These are phyloP conservation scores for Botrytis sinoallii DNA, from an alignment of 2,329 filamentous ascomycete genomes.

Conservation along the genomic window DNA sequence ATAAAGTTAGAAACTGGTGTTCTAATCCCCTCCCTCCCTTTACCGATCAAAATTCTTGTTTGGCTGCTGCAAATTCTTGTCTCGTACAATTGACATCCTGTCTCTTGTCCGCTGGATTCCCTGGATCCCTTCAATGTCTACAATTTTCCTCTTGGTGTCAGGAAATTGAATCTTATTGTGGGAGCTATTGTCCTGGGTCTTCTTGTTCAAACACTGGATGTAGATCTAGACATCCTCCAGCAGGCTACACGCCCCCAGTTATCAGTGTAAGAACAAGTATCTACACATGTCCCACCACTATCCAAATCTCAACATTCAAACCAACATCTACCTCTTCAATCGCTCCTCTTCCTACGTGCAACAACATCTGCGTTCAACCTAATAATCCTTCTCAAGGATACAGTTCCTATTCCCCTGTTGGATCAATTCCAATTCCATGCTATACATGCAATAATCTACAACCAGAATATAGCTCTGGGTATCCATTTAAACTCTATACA, in stretches of 20 bases:
- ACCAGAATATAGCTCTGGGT: slow-evolving; percentile 41
- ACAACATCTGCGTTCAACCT: slow-evolving; percentile 51
- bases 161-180: slow-evolving; percentile 47
- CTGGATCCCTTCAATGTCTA: slow-evolving; percentile 49
- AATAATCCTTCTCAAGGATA: slow-evolving; percentile 60
- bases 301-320: slow-evolving; percentile 33
- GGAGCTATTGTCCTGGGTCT: slow-evolving; percentile 38
- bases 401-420: slow-evolving; percentile 58
- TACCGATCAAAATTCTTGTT: slow-evolving; percentile 44
- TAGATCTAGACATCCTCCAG: slow-evolving; percentile 43
- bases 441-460: slow-evolving; percentile 54
- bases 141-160: slow-evolving; percentile 50
- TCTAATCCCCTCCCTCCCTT: slow-evolving; percentile 49
- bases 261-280: slow-evolving; percentile 40
- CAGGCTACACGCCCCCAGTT: slow-evolving; percentile 40
- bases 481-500: slow-evolving; percentile 53
- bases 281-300: slow-evolving; percentile 34
- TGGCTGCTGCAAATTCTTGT: slow-evolving; percentile 42
- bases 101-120: slow-evolving; percentile 51
- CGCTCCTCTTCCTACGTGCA: slow-evolving; percentile 47
- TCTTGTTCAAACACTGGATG: slow-evolving; percentile 46
- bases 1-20: slow-evolving; percentile 54
- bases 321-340: slow-evolving; percentile 36
- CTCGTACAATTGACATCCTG: slow-evolving; percentile 49
- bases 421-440: slow-evolving; percentile 50